These are phyloP conservation scores for Ilyonectria sp. DNA, from an alignment of 2,329 filamentous ascomycete species.

Conservation along the genomic window DNA sequence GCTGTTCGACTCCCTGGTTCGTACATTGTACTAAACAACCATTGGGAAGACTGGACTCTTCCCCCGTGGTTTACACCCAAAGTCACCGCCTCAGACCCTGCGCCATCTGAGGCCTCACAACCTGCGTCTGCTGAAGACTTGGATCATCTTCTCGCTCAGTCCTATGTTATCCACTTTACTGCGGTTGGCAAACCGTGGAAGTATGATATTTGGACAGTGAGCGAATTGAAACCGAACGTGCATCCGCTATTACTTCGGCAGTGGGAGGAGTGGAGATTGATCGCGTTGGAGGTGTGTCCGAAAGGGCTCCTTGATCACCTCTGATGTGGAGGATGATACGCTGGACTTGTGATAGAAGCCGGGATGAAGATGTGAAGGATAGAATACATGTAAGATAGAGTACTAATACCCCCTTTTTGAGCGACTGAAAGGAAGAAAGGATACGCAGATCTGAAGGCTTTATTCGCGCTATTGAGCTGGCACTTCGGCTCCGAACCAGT, in stretches of 20 bases:
- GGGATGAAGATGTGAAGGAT: neutral
- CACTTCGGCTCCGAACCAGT: no score
- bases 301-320: slow-evolving; percentile 28
- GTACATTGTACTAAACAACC: slow-evolving; percentile 35
- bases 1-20: slow-evolving; percentile 18
- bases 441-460: no score
- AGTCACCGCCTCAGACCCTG: neutral
- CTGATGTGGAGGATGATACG: neutral
- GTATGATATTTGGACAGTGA: slow-evolving; percentile 20
- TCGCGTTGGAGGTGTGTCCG: slow-evolving; percentile 30
- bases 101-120: neutral
- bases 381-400: neutral
- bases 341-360: no score
- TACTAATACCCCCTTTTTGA: neutral
- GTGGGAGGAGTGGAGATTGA: slow-evolving; percentile 34
- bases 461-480: no score
- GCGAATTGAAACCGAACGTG: slow-evolving; percentile 22
- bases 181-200: slow-evolving; percentile 36
- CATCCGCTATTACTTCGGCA: slow-evolving; percentile 32
- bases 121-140: slow-evolving; percentile 19
- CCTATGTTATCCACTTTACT: slow-evolving; percentile 35
- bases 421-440: no score
- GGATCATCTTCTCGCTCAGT: slow-evolving; percentile 33
- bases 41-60: slow-evolving; percentile 39
- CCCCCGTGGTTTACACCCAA: slow-evolving; percentile 32